phyloP scores from a whole-genome alignment of 257 asterid species.

The Jacaranda copaia region DNA sequence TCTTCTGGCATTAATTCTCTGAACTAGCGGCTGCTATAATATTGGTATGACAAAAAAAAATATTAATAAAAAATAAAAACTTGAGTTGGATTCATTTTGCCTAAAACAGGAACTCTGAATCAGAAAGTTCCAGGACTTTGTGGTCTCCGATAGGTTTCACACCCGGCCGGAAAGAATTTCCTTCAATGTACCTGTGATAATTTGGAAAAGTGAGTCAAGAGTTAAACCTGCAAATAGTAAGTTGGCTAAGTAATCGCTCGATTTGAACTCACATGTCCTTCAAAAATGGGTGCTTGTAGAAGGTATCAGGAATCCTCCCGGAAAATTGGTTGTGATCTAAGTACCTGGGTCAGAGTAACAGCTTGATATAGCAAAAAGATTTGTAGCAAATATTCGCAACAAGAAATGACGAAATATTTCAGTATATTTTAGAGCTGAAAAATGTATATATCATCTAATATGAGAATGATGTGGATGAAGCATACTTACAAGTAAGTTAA shows the following conservation, averaged over 20 bases:
- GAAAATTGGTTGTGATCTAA: slow-evolving; percentile 77
- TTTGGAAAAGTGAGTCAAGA: background rate
- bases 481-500: slow-evolving; percentile 72
- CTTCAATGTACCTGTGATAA: slow-evolving; percentile 73
- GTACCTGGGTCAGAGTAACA: slow-evolving; percentile 55
- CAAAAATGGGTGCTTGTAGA: slow-evolving; percentile 77
- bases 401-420: too few relatives aligned
- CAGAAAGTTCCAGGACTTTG: slow-evolving; percentile 78
- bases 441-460: background rate
- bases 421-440: slow-evolving; percentile 10
- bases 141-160: slow-evolving; percentile 74
- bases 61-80: background rate
- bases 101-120: slow-evolving; percentile 69
- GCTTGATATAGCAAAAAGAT: background rate
- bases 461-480: background rate
- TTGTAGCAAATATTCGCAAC: background rate
- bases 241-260: background rate
- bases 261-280: slow-evolving; percentile 68
- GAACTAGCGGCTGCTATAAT: background rate
- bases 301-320: slow-evolving; percentile 79
- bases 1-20: background rate
- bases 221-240: background rate
- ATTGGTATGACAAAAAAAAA: background rate
- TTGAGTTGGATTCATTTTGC: slow-evolving; percentile 12
- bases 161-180: slow-evolving; percentile 73